phyloP scores from a whole-genome alignment of 192 early-diverging fungal genomes.

The Backusella australiensis region DNA sequence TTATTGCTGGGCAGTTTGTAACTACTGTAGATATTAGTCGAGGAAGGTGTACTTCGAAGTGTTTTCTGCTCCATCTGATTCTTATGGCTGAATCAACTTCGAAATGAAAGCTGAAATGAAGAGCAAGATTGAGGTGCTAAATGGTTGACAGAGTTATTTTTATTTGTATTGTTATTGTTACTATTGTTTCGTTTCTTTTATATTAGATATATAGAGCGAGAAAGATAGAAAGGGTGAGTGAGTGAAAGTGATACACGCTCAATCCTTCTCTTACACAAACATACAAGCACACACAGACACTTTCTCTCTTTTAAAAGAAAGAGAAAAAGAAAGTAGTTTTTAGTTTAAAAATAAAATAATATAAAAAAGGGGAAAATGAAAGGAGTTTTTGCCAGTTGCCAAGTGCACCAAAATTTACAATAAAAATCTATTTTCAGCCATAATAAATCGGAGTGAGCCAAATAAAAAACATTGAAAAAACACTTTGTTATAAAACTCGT shows the following conservation, averaged over 20 bases:
- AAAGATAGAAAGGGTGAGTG: too few species aligned
- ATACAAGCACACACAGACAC: not conserved
- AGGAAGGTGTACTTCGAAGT: not conserved
- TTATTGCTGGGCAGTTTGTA: not conserved
- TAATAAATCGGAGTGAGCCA: not conserved
- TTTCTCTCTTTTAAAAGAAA: too few species aligned
- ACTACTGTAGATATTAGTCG: constrained; percentile 11
- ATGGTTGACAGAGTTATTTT: not conserved
- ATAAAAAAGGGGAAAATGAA: too few species aligned
- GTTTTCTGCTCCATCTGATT: not conserved
- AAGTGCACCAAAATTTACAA: not conserved
- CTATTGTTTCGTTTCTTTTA: not conserved
- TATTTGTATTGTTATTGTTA: not conserved
- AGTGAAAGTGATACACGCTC: not conserved
- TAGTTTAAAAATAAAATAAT: too few species aligned
- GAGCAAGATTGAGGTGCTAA: not conserved
- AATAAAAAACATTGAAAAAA: not conserved
- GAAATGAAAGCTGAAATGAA: not conserved
- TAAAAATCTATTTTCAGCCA: not conserved
- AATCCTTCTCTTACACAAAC: not conserved
- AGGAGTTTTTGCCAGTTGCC: not conserved
- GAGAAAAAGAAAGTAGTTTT: too few species aligned
- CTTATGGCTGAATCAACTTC: not conserved
- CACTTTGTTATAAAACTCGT: not conserved
- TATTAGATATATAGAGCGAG: not conserved